phyloP scores from a whole-genome alignment of 2,329 filamentous ascomycete species.

The Cryphonectria naterciae region DNA sequence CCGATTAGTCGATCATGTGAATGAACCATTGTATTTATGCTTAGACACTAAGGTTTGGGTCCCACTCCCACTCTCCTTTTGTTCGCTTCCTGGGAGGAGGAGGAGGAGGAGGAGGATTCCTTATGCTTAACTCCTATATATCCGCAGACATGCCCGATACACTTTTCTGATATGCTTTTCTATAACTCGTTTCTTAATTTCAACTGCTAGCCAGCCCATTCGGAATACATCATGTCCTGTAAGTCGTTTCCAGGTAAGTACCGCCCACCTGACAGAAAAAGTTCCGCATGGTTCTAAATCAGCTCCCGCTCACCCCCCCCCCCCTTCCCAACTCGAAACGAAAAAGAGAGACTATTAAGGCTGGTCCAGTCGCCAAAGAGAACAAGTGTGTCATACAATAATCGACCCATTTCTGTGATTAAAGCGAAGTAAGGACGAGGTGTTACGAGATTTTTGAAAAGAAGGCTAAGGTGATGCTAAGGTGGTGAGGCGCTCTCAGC shows the following conservation, averaged over 20 bases:
- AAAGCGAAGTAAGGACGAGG: neutral
- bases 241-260: neutral
- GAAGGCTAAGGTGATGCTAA: neutral
- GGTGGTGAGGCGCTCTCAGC: slow-evolving; percentile 5
- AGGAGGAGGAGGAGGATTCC: no score
- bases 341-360: neutral
- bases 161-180: neutral
- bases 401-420: neutral
- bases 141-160: neutral
- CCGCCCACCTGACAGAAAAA: neutral
- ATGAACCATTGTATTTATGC: neutral
- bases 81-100: neutral
- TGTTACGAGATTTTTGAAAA: neutral
- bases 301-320: neutral
- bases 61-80: neutral
- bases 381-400: neutral
- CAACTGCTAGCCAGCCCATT: neutral
- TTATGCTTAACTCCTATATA: neutral
- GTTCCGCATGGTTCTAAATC: neutral
- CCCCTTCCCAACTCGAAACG: no score
- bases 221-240: neutral
- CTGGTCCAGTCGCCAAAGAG: neutral
- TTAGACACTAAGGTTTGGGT: neutral
- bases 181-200: neutral
- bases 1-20: neutral